phyloP scores from a whole-genome alignment of 805 yeast species.

The Saccharomycopsis schoenii region DNA sequence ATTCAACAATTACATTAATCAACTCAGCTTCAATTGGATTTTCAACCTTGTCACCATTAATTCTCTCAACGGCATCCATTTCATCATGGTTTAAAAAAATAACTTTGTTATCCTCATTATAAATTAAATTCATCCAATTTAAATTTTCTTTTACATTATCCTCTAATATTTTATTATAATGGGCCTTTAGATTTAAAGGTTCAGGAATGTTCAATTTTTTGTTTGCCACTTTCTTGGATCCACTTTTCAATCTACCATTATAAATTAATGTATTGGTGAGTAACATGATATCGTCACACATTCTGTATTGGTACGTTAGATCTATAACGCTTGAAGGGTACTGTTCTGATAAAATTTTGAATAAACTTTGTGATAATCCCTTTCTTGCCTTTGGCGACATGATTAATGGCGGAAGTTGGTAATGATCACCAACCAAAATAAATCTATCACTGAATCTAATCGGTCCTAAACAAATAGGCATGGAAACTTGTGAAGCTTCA shows the following conservation, averaged over 20 bases:
- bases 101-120: constrained; percentile 48
- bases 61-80: constrained; percentile 37
- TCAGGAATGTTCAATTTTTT: constrained; percentile 45
- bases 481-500: constrained; percentile 91
- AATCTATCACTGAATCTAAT: constrained; percentile 67
- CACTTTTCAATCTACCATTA: constrained; percentile 68
- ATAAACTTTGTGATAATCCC: constrained; percentile 63
- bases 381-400: constrained; percentile 52
- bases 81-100: constrained; percentile 75
- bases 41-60: constrained; percentile 55
- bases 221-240: constrained; percentile 50
- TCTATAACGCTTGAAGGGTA: constrained; percentile 72
- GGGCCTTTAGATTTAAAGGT: constrained; percentile 22
- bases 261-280: constrained; percentile 75
- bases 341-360: constrained; percentile 58
- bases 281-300: constrained; percentile 83
- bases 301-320: constrained; percentile 76
- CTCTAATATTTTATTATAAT: constrained; percentile 14
- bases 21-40: constrained; percentile 67
- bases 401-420: constrained; percentile 85
- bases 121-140: constrained; percentile 51
- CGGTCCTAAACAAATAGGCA: constrained; percentile 90
- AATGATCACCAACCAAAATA: constrained; percentile 93
- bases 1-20: constrained; percentile 50
- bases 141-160: constrained; percentile 13